phyloP scores from a whole-genome alignment of 805 yeast genomes.

The Yamadazyma sp. region DNA sequence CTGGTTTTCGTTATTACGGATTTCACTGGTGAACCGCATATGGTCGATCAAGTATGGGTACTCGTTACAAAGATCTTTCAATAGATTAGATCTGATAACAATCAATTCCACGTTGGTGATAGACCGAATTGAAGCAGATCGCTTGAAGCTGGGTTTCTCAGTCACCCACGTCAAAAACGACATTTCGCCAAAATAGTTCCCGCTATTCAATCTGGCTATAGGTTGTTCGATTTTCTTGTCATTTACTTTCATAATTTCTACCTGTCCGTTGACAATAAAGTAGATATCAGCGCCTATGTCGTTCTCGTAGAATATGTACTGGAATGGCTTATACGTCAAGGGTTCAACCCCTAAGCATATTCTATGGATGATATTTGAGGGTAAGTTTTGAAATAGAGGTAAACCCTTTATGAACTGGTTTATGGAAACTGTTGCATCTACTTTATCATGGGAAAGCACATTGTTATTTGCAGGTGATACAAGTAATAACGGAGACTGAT shows the following conservation, averaged over 20 bases:
- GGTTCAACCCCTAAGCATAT: slow-evolving; percentile 66
- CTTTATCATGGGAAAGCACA: slow-evolving; percentile 24
- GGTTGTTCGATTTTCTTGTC: slow-evolving; percentile 24
- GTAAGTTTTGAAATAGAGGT: slow-evolving; percentile 58
- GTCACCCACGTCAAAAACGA: slow-evolving; percentile 55
- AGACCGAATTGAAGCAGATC: slow-evolving; percentile 68
- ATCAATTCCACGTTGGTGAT: slow-evolving; percentile 59
- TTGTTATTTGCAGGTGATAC: neutral
- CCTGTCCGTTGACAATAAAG: slow-evolving; percentile 67
- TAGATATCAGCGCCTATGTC: slow-evolving; percentile 63
- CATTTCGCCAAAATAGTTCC: slow-evolving; percentile 77
- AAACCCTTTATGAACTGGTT: slow-evolving; percentile 58
- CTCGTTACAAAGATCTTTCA: slow-evolving; percentile 53
- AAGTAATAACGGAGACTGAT: slow-evolving; percentile 2
- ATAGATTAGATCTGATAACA: slow-evolving; percentile 54
- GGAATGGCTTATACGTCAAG: slow-evolving; percentile 51
- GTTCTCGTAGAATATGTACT: slow-evolving; percentile 59
- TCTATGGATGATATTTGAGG: slow-evolving; percentile 59
- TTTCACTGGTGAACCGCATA: slow-evolving; percentile 59
- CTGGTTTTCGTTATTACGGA: slow-evolving; percentile 30
- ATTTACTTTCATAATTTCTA: slow-evolving; percentile 55
- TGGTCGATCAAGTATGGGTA: slow-evolving; percentile 61
- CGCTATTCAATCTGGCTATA: slow-evolving; percentile 59
- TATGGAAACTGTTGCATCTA: slow-evolving; percentile 55
- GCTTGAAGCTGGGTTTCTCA: slow-evolving; percentile 22